Evolutionary conservation across 257 asterid genomes (phyloP).

Genomic region (Solanum pennellii): DNA sequence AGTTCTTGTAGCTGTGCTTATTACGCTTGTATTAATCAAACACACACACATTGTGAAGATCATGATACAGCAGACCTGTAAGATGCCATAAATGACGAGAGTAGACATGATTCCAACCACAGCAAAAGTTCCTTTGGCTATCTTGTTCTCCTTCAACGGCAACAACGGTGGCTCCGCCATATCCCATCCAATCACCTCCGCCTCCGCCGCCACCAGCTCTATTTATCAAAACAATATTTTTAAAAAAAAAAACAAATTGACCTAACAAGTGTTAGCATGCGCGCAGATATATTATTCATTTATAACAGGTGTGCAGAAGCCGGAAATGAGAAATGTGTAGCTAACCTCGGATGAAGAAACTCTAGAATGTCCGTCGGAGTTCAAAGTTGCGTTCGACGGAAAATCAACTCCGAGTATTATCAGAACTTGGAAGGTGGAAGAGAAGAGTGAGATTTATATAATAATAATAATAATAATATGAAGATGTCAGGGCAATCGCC

Average conservation of each 20-base stretch:
- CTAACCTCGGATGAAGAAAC: not conserved
- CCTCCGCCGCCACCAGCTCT: conserved; percentile 6
- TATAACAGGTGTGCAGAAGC: not conserved
- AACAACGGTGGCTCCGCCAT: conserved; percentile 56
- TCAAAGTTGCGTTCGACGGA: not conserved
- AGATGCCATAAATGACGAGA: conserved; percentile 71
- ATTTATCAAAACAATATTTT: not conserved
- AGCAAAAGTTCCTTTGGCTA: conserved; percentile 59
- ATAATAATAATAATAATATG: not conserved
- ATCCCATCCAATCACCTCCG: conserved; percentile 51
- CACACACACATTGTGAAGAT: not conserved
- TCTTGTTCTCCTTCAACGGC: conserved; percentile 46
- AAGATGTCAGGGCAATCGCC: not conserved
- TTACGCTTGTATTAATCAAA: not conserved
- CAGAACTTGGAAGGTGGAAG: not conserved
- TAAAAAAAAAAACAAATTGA: not conserved
- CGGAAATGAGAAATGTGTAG: not conserved
- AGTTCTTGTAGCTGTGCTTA: not conserved
- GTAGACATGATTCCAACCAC: conserved; percentile 89
- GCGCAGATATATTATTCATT: not conserved
- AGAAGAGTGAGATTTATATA: not conserved
- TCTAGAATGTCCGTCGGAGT: not conserved
- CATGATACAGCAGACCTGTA: conserved; percentile 45
- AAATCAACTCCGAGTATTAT: not conserved
- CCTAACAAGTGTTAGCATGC: not conserved